Base-by-base conservation (phyloP, 176 grass and related monocot genomes). In the Oryza rufipogon region DNA sequence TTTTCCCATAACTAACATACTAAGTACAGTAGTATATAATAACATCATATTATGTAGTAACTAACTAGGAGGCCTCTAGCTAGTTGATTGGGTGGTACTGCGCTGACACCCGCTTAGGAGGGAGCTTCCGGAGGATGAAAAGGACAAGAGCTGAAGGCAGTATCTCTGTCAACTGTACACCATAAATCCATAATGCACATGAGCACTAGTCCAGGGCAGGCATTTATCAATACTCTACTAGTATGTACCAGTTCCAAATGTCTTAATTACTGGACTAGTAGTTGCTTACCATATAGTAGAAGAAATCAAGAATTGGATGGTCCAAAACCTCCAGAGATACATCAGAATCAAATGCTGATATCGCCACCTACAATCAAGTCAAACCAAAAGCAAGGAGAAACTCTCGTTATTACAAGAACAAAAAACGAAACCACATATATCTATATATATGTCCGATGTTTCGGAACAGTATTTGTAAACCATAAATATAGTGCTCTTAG, bases 41-140 rank as follows among this genome's bases (percentile, higher is more conserved):
- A 81, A 73, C 74, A 88, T 20, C 77, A 74, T 25, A 63, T 56
- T 56, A 63, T 32, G 30, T 32, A 2, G 17, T 56, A 15, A 56
- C 5, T 5, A 6, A 44, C 2, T 44, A 47, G 44, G 75, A 23
- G 15, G 22, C 56, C 68, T 42, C 85, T 91, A 99, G 61, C 85
- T 92, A 99, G 51, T 80, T 94, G 75, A 99, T 99, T 38, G 93
- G 93, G 86, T 99, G 93, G 46, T 99, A 91, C 72, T 99, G 93
- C 19, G 81, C 91, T 10, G 93, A 94, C 23, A 92, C 89, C 81
- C 91, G 83, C 75, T 94, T 99, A 25, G 96, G 96, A 41, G 96
- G 96, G 63, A 99, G 93, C 73, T 96, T 99, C 17, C 96, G 86
- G 5, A 99, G 96, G 83, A 99, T 90, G 68, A 93, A 96, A 66